Base-by-base conservation (phyloP, 108 stramenopile genomes). In the Aurantiochytrium sp. region DNA sequence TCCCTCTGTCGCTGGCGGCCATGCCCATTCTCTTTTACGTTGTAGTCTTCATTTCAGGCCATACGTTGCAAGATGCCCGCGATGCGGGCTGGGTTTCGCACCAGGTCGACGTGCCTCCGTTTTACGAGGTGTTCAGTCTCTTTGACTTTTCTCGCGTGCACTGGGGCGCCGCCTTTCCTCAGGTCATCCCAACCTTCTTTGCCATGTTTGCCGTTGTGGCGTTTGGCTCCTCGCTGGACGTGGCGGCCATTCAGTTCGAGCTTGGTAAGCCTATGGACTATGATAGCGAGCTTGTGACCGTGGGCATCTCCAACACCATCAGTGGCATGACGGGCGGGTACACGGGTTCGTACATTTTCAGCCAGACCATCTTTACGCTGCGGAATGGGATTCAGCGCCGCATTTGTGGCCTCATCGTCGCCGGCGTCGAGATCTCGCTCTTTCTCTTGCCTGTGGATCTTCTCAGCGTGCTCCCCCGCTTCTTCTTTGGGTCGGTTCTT, bases 161-260 rank as follows among this genome's bases (percentile, higher is more conserved):
- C 18, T 98, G 97, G 98, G 89, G 93, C 88, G 92, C 96, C 43
- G 59, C 95, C 18, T 87, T 91, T 35, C 44, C 59, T 0, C 87
- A 95, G 47, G 90, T 96, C 47, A 71, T 97, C 5, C 92, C 96
- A 10, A 72, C 94, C 72, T 89, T 88, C 57, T 28, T 96, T 5
- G 93, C 95, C 43, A 97, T 99, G 98, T 96, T 96, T 69, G 93
- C 97, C 69, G 98, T 99, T 5, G 98, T 99, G 2, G 97, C 97
- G 6, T 95, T 99, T 45, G 96, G 96, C 5, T 96, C 95, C 64
- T 97, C 96, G 51, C 92, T 99, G 49, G 98, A 99, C 89, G 93
- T 99, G 5, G 98, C 98, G 6, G 98, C 98, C 45, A 99, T 99
- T 88, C 98, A 99, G 90, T 93, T 99, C 47, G 98, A 99, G 93